Evolutionary conservation across 2,329 filamentous ascomycete species (phyloP).

Genomic region (Nemania bipapillata): DNA sequence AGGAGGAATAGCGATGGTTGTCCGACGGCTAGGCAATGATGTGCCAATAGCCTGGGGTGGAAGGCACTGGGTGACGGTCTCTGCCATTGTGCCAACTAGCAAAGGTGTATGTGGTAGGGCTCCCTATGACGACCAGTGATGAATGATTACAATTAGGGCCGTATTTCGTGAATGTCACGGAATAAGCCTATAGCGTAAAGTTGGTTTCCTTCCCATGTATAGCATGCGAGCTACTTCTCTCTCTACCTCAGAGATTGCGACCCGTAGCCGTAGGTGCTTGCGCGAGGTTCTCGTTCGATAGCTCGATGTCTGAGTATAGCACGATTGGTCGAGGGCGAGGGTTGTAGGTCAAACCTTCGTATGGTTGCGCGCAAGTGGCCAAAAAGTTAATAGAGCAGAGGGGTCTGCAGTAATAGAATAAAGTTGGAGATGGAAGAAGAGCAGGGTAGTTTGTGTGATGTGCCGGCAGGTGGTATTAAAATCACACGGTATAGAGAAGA

Average conservation of each 20-base stretch:
- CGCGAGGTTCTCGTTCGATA: slow-evolving; percentile 2
- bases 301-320: background rate
- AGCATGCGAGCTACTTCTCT: slow-evolving; percentile 24
- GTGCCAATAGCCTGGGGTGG: slow-evolving; percentile 38
- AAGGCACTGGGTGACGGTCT: slow-evolving; percentile 44
- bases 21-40: slow-evolving; percentile 43
- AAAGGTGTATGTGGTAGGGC: background rate
- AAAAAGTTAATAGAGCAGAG: background rate
- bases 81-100: slow-evolving; percentile 41
- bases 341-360: background rate
- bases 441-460: background rate
- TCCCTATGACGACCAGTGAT: background rate
- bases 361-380: background rate
- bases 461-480: background rate
- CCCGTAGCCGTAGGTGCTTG: slow-evolving; percentile 5
- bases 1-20: slow-evolving; percentile 45
- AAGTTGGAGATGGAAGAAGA: background rate
- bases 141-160: slow-evolving; percentile 4
- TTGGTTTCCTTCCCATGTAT: slow-evolving; percentile 15
- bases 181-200: slow-evolving; percentile 20
- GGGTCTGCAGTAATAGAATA: slow-evolving; percentile 1
- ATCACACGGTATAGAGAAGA: slow-evolving; percentile 10
- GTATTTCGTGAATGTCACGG: slow-evolving; percentile 17
- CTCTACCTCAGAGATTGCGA: background rate
- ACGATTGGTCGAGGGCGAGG: slow-evolving; percentile 2